Percentiles rank a stretch among this genome's conserved stretches.
Conservation (phyloP, 257 asterid genomes). For the Misopates orontium region DNA sequence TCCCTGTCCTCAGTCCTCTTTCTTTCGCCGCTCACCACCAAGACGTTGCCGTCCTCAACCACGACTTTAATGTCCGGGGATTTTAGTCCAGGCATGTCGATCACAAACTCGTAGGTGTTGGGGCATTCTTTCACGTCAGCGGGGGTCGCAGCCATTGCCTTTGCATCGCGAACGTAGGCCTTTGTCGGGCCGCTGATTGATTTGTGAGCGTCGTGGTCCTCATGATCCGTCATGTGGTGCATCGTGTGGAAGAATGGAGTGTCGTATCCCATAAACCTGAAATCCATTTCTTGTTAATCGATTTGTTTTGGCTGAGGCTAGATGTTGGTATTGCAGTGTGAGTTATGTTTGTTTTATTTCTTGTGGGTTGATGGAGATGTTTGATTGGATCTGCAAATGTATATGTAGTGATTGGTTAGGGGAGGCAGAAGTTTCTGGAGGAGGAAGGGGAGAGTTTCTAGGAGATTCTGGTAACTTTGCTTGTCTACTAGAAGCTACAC, state of each 20-base stretch:
- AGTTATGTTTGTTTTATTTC: too few relatives aligned
- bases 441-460: too few relatives aligned
- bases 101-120: conserved; percentile 34
- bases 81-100: conserved; percentile 54
- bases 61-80: conserved; percentile 46
- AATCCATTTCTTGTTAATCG: conserved; percentile 37
- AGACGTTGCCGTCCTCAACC: conserved; percentile 41
- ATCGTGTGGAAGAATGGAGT: conserved; percentile 37
- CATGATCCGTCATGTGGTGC: conserved; percentile 36
- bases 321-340: too few relatives aligned
- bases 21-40: conserved; percentile 47
- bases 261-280: conserved; percentile 47
- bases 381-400: too few relatives aligned
- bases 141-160: conserved; percentile 50
- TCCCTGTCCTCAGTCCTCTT: conserved; percentile 38
- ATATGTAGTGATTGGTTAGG: too few relatives aligned
- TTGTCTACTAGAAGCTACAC: too few relatives aligned
- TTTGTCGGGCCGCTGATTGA: conserved; percentile 35
- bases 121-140: conserved; percentile 46
- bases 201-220: conserved; percentile 29
- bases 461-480: too few relatives aligned
- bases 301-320: too few relatives aligned
- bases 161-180: conserved; percentile 51
- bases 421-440: too few relatives aligned
- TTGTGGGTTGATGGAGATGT: too few relatives aligned